Evolutionary conservation across 495 filamentous ascomycete genomes (phyloP), one percentile per base, ranked within the genome.

Genomic region (Trichoderma virens): DNA sequence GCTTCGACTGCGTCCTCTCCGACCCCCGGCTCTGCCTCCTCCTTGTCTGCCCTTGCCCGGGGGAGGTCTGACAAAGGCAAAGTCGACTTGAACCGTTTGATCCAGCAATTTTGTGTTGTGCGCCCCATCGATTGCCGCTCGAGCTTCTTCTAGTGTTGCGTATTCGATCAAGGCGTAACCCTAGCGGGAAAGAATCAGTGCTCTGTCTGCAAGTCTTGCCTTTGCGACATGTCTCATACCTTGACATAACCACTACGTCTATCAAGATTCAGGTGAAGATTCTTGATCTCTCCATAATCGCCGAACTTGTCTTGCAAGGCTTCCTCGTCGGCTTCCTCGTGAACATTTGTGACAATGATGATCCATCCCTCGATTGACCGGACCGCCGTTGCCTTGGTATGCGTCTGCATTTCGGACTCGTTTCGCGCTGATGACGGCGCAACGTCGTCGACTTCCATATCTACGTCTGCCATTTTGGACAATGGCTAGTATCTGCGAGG

Each of bases 361-460:
- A 99, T 98, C 95, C 95, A 99, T 68, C 95, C 95, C 75, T 99
- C 95, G 73, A 99, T 97, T 66, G 91, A 96, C 74, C 95, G 91
- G 62, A 99, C 95, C 16, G 93, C 95, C 6, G 90, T 91, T 31
- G 93, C 91, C 66, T 89, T 90, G 62, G 85, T 79, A 65, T 85
- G 80, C 59, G 93, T 96, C 72, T 88, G 86, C 78, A 87, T 88
- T 70, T 82, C 82, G 67, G 81, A 76, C 70, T 82, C 79, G 69
- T 86, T 86, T 82, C 82, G 71, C 60, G 75, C 67, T 65, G 74
- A 74, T 67, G 76, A 70, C 47, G 67, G 70, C 63, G 78, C 69
- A 11, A 16, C 35, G 65, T 80, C 78, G 76, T 94, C 91, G 67
- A 95, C 75, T 65, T 95, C 90, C 91, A 94, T 96, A 75, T 92